Base-by-base conservation (phyloP, 2,329 filamentous ascomycete genomes). In the Paracoccidioides lutzii region DNA sequence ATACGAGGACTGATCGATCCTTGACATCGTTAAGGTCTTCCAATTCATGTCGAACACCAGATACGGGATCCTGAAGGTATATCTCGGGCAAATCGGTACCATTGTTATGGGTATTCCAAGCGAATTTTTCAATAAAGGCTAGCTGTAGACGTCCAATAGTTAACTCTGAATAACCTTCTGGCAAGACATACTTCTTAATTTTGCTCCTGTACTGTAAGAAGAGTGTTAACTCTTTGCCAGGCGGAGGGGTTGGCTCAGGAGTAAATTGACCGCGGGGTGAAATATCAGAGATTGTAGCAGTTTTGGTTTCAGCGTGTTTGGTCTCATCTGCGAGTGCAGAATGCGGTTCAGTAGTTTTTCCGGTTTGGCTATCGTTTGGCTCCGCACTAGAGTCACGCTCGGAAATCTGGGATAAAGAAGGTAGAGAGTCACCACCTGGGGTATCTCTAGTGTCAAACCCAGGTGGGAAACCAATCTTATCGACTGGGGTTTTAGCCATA, bases 41-140 rank as follows among this genome's bases (percentile, higher is more conserved):
- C 30, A 98, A 75, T 72, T 98, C 93, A 69, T 98, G 91, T 14
- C 93, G 85, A n/a, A 98, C 87, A 0, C 93, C 93, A 7, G 93
- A 97, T 2, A 96, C 81, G 0, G 90, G 86, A 68, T 98, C 93
- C 69, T 98, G 93, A 14, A 98, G 93, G 69, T 98, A 96, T 14
- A 98, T 97, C 64, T 98, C 93, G 0, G 93, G 93, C 48, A 98
- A 74, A 67, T 98, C 93, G 12, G 83, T 82, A 6, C 93, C 93
- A 64, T 96, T 94, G 58, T 89, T 86, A 63, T 97, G 90, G 0
- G 91, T 96, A 64, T 95, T 97, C 90, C 94, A 98, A 0, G 91
- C 93, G 67, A 98, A 98, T 68, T 96, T 98, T 63, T 98, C 93
- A 63, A 98, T 98, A 64, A 98, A 98, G 0, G 93, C 91, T 33